phyloP scores from a whole-genome alignment of 768 basidiomycete species.

The Pleurotus djamor region DNA sequence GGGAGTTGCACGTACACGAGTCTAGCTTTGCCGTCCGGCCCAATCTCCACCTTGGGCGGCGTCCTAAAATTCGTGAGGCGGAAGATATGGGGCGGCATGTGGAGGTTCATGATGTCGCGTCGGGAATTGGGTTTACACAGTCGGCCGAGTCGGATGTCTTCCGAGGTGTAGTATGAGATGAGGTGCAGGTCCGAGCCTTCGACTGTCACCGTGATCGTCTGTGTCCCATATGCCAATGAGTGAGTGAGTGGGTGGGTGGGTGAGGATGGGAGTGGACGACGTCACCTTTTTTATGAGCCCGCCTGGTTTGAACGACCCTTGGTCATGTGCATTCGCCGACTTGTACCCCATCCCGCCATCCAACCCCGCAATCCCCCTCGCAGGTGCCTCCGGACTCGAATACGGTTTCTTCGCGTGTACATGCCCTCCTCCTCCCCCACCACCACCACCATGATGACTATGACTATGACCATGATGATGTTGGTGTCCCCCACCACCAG shows the following conservation, averaged over 20 bases:
- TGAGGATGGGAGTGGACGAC: not conserved
- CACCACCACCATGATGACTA: no score
- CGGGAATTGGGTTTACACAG: constrained; percentile 69
- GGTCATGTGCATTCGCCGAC: constrained; percentile 34
- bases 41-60: constrained; percentile 76
- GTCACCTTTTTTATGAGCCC: constrained; percentile 83
- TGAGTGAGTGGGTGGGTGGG: not conserved
- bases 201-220: constrained; percentile 86
- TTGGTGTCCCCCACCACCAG: no score
- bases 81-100: constrained; percentile 77
- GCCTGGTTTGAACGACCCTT: constrained; percentile 62
- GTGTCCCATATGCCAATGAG: constrained; percentile 4
- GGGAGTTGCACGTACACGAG: constrained; percentile 52
- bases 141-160: constrained; percentile 70
- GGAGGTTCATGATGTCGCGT: constrained; percentile 68
- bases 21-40: constrained; percentile 63
- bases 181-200: constrained; percentile 81
- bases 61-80: constrained; percentile 80
- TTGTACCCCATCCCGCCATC: constrained; percentile 25
- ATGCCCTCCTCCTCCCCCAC: constrained; percentile 30
- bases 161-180: constrained; percentile 81
- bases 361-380: constrained; percentile 31
- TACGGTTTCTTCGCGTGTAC: constrained; percentile 47
- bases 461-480: no score
- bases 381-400: constrained; percentile 44